Base-by-base conservation (phyloP, 148 eudicot species). In the Drosera capensis region DNA sequence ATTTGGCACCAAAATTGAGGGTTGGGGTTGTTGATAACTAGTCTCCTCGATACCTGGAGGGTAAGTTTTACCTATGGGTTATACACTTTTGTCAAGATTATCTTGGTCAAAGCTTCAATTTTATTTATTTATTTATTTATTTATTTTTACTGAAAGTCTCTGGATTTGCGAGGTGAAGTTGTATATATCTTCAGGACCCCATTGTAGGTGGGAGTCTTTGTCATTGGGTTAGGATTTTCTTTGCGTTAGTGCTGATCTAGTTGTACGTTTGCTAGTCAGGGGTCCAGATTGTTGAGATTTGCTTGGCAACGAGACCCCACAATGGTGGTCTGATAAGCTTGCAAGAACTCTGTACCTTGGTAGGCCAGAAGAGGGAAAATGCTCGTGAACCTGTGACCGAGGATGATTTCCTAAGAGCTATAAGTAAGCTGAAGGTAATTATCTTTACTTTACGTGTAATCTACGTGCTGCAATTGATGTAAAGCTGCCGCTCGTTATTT, bases 381-480 rank as follows among this genome's bases (percentile, higher is more conserved):
- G 79, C 78, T 58, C 95, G 95, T 26, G 99, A 90, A 58, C 74
- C 87, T 47, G 72, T 80, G n/a, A 68, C 95, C 23, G 88, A 90
- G 60, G 99, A 90, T 70, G 99, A 90, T 49, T 84, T 93, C 61
- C 70, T 84, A 59, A 95, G 99, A 61, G 99, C 99, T 34, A 90
- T 90, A 52, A 75, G 95, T 64, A 90, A 90, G 63, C 85, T 90
- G 55, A 90, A 90, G 93, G 99, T 88, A 74, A 40, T 18, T 21
- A 55, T 20, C 3, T 43, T 41, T 40, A 43, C 6, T 55, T 11
- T 19, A n/a, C 38, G n/a, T 29, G 1, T 28, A 2, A 46, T 40
- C 40, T 2, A 7, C 8, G 5, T 12, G 37, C 24, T 40, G 8
- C 11, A 30, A 35, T 50, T 28, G 15, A 13, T 46, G 0, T 23